Conservation (phyloP, 148 eudicot species). For the Camellia granthamiana region DNA sequence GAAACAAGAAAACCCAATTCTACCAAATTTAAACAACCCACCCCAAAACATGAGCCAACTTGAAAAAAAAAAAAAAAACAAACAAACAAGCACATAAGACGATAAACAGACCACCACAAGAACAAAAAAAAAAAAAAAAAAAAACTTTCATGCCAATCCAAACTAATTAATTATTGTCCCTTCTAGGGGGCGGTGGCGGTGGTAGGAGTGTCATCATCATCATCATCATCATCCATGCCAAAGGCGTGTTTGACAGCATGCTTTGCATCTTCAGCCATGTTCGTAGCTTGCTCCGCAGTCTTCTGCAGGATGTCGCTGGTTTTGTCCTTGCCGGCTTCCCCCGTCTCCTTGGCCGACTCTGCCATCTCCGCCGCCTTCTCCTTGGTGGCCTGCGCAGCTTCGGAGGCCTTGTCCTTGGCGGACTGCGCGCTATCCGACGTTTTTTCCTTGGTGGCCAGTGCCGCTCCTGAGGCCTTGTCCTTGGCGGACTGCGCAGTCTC, state of each 20-base stretch:
- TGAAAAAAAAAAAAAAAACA: not conserved
- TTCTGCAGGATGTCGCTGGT: conserved; percentile 47
- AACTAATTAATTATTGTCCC: no score
- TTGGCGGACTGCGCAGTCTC: not conserved
- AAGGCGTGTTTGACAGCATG: conserved; percentile 63
- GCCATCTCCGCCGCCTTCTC: conserved; percentile 31
- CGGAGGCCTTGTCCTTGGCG: conserved; percentile 8
- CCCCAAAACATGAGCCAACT: no score
- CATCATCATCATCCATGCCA: conserved; percentile 25
- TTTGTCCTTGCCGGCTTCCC: conserved; percentile 58
- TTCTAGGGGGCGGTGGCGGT: no score
- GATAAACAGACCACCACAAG: not conserved
- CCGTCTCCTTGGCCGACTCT: conserved; percentile 40
- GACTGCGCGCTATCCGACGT: conserved; percentile 12
- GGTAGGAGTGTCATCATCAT: not conserved
- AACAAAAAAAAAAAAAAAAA: no score
- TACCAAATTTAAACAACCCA: not conserved
- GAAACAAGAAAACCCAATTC: not conserved
- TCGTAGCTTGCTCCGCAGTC: conserved; percentile 59
- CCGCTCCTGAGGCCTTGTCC: conserved; percentile 24
- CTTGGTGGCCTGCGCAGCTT: conserved; percentile 35
- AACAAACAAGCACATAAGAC: no score
- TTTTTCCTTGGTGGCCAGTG: conserved; percentile 6
- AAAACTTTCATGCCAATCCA: no score
- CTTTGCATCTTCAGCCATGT: conserved; percentile 62